Base-by-base conservation (phyloP, 768 basidiomycete genomes). In the Mycena indigotica region DNA sequence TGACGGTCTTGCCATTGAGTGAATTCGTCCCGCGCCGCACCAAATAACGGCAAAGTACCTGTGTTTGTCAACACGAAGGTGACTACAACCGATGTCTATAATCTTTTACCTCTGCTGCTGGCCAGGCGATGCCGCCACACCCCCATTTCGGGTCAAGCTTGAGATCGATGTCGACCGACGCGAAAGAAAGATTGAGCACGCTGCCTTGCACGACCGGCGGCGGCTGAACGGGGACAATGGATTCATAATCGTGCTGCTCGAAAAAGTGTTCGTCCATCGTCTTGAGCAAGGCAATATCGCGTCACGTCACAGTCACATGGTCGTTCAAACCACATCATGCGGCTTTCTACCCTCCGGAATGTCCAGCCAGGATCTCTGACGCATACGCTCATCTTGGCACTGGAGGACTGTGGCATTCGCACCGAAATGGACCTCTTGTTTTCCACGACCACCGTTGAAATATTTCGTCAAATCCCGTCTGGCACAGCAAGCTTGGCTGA, bases 51-150 rank as follows among this genome's bases (percentile, higher is more conserved):
- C 91, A 83, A 5, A 97, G 78, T 28, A 95, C 86, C 93, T 96
- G 64, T 28, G 53, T 52, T 53, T 53, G 30, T 66, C 44, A 39
- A 40, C 58, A 50, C 41, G 45, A 3, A 53, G 49, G 32, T 35
- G 49, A 17, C 32, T 35, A 35, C 28, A 38, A 32, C 56, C 46
- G 60, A n/a, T n/a, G n/a, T n/a, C n/a, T n/a, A 38, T 30, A 49
- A 55, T 38, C n/a, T 50, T 30, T 64, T 64, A 93, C 93, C 82
- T 93, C 85, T 63, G 93, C 95, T 6, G 94, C 91, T 3, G 92
- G 92, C 95, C 95, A 96, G 2, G 91, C 86, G 35, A 95, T 83
- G 4, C 95, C 95, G 15, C 95, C 95, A 69, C 95, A 97, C 1
- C 95, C 95, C 17, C 91, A 91, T 40, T 86, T 78, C 6, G 93